Base-by-base conservation (phyloP, 352 stramenopile genomes). In the Phytophthora tentaculata region DNA sequence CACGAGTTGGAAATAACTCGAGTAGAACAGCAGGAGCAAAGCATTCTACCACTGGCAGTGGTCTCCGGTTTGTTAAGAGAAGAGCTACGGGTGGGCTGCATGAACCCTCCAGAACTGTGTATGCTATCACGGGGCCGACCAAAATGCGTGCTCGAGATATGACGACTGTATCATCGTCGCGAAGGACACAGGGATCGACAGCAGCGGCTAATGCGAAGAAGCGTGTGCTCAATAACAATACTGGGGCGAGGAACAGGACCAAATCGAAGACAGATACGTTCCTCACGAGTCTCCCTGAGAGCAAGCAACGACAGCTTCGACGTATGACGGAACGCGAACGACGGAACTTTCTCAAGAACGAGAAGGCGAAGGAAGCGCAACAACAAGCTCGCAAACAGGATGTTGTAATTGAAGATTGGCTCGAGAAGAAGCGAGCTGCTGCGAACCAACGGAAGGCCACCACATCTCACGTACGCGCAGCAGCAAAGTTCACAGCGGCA, bases 331-430 rank as follows among this genome's bases (percentile, higher is more conserved):
- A 92, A 7, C 74, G 80, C 0, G 82, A 92, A 41, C 80, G 81
- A n/a, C 76, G 81, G 4, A 72, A 79, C 7, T 83, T 84, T 24
- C 45, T 88, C 17, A 90, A 92, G 68, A 72, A 74, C 5, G 83
- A 92, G 51, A 90, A 90, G 26, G 77, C 72, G 1, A 58, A 51
- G 14, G 70, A 80, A 23, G 59, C 65, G 7, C 65, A 71, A 20
- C 54, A 80, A 14, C 72, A 83, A 54, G 50, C 67, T 24, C 67
- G 66, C 12, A 89, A 90, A 53, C 84, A 92, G 56, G 84, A 92
- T 49, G 72, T 92, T 19, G 80, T 92, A 12, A 90, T 92, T 76
- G 80, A 89, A 49, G 79, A 75, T 12, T 92, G 84, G 84, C 76
- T 92, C 45, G 80, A 89, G 32, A 87, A 86, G 56, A 92, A 90